A percentile compares a stretch with the other conserved stretches of the same genome.
Evolutionary conservation across 1,139 yeast species (phyloP).

Genomic region (Blastobotrys raffinosifermentans): DNA sequence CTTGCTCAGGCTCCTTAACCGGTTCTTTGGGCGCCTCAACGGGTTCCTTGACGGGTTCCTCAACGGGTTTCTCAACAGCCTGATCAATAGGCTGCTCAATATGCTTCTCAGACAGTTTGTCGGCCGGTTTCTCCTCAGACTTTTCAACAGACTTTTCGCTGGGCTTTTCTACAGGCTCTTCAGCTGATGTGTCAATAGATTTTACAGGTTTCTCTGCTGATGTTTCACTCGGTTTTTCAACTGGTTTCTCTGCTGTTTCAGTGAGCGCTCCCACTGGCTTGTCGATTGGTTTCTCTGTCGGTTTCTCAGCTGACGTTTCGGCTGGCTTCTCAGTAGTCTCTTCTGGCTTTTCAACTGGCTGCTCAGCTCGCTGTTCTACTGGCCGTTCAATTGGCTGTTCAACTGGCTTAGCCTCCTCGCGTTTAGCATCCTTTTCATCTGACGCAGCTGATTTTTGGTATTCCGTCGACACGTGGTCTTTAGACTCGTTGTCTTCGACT

Average conservation of each 20-base stretch:
- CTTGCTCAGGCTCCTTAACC: not conserved
- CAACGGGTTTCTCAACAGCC: no score
- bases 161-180: not conserved
- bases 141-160: not conserved
- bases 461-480: no score
- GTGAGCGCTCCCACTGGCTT: slow-evolving; percentile 4
- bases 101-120: no score
- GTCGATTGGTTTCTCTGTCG: not conserved
- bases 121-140: not conserved
- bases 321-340: not conserved
- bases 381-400: not conserved
- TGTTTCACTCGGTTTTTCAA: slow-evolving; percentile 1
- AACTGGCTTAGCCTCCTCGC: not conserved
- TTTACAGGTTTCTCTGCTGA: slow-evolving; percentile 1
- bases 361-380: slow-evolving; percentile 1
- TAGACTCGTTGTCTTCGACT: no score
- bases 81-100: no score
- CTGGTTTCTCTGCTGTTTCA: not conserved
- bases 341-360: slow-evolving; percentile 1
- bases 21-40: not conserved
- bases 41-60: no score
- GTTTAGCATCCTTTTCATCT: not conserved
- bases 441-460: not conserved
- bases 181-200: not conserved
- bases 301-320: slow-evolving; percentile 1